Conservation (phyloP, 768 basidiomycete genomes). For the Psilocybe tampanensis region DNA sequence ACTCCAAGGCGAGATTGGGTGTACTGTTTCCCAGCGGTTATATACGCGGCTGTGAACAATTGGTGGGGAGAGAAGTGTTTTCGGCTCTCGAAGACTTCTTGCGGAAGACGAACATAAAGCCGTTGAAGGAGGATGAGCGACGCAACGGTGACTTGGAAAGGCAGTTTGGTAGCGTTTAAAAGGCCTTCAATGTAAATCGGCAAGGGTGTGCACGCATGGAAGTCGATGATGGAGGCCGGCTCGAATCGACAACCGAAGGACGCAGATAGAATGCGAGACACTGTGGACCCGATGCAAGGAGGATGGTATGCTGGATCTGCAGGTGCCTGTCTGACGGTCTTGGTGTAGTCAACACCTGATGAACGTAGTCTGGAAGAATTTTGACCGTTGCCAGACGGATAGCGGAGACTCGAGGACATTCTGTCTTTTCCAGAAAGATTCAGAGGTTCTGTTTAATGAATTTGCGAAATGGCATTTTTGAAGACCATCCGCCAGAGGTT, state of each 20-base stretch:
- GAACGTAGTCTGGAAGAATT: not conserved
- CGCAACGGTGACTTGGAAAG: slow-evolving; percentile 15
- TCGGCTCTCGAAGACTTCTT: slow-evolving; percentile 2
- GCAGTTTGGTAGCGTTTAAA: slow-evolving; percentile 13
- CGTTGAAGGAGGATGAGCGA: slow-evolving; percentile 20
- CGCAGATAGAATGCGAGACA: slow-evolving; percentile 2
- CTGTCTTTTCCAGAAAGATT: not conserved
- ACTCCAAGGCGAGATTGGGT: slow-evolving; percentile 2
- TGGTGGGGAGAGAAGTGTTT: slow-evolving; percentile 14
- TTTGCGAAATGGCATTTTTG: not conserved
- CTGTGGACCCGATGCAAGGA: slow-evolving; percentile 4
- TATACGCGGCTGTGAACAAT: slow-evolving; percentile 19
- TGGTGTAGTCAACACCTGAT: not conserved
- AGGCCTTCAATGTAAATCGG: slow-evolving; percentile 18
- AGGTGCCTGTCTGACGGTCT: not conserved
- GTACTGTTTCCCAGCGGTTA: slow-evolving; percentile 18
- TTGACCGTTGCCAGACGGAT: not conserved
- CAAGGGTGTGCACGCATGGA: slow-evolving; percentile 1
- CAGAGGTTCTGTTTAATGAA: not conserved
- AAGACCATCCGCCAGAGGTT: not conserved
- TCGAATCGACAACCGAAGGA: slow-evolving; percentile 9
- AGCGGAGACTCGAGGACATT: not conserved
- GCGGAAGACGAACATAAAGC: slow-evolving; percentile 13
- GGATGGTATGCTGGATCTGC: slow-evolving; percentile 7
- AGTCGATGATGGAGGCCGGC: not conserved